Evolutionary conservation across 2,329 filamentous ascomycete species (phyloP), one percentile per base, ranked within the genome.

Genomic region (Tolypocladium endophyticum): DNA sequence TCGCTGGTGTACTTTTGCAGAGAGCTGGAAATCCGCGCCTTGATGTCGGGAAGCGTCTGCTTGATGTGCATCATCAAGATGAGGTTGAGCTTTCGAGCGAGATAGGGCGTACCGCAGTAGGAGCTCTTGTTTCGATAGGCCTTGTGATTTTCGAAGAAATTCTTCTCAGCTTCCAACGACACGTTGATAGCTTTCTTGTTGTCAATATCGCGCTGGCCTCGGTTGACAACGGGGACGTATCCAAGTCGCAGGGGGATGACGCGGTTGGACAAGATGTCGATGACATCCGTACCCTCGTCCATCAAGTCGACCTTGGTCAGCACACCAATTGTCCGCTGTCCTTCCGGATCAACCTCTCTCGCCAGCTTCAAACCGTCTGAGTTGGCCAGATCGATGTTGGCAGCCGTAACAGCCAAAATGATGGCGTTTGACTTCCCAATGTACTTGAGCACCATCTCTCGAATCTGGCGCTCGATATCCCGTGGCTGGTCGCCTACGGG

Each of bases 61-160:
- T 99, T 99, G 81, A 99, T 99, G 80, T 99, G 94, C 94, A 99
- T 99, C 93, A 99, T 97, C 67, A 99, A 83, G 71, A 99, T 97
- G 69, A 99, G 81, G 77, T 99, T 99, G 62, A 99, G 85, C 78
- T 99, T 99, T 67, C 93, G 87, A 4, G 94, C 94, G 61, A 99
- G 81, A 72, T 99, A 99, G 4, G 94, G 94, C 3, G 94, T 99
- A 74, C 94, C 94, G 75, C 94, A 99, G 81, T 99, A 99, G 7
- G 92, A 90, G 72, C 91, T 92, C 86, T 99, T 99, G 78, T 97
- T 99, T 62, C 92, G 85, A 77, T 99, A 99, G 39, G 94, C 93
- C 79, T 95, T 96, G 83, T 99, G 94, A 75, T 93, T 93, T 70
- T 99, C 94, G 73, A 99, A 99, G 75, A 96, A 99, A 72, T 89